Conservation (phyloP, 129 eudicot genomes). For the Escallonia herrerae region DNA sequence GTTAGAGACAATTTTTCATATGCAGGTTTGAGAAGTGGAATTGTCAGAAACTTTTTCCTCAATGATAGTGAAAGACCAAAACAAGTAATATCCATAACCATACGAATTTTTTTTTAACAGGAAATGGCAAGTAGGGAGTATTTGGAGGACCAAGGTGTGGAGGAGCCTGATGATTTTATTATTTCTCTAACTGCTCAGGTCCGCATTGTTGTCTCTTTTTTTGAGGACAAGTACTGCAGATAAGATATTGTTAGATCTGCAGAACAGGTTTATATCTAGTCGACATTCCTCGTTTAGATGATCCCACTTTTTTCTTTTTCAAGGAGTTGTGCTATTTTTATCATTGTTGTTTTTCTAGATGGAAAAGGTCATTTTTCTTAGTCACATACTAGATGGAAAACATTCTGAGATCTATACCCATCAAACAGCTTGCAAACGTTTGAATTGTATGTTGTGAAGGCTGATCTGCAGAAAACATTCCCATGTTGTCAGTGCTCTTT, state of each 20-base stretch:
- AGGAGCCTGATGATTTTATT: constrained; percentile 96
- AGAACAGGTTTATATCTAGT: background rate
- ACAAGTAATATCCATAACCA: constrained; percentile 4
- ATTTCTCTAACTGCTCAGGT: constrained; percentile 87
- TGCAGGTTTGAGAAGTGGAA: constrained; percentile 60
- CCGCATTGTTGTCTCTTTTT: constrained; percentile 10
- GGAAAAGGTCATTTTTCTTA: no score
- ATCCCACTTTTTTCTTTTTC: no score
- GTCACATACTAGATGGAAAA: no score
- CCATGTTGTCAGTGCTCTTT: no score
- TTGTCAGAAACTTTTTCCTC: background rate
- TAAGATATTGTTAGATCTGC: background rate
- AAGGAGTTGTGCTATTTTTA: no score
- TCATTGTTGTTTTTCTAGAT: no score
- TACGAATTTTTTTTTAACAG: constrained; percentile 29
- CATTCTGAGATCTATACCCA: background rate
- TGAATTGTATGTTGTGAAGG: no score
- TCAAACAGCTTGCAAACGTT: background rate
- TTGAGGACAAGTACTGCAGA: background rate
- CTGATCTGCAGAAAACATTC: no score
- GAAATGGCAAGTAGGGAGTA: constrained; percentile 81
- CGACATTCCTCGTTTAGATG: background rate
- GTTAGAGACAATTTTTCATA: constrained; percentile 79
- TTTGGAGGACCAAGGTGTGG: constrained; percentile 96
- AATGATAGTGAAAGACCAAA: constrained; percentile 1